phyloP scores from a whole-genome alignment of 176 grass and related monocot genomes.

The Dactylis glomerata region DNA sequence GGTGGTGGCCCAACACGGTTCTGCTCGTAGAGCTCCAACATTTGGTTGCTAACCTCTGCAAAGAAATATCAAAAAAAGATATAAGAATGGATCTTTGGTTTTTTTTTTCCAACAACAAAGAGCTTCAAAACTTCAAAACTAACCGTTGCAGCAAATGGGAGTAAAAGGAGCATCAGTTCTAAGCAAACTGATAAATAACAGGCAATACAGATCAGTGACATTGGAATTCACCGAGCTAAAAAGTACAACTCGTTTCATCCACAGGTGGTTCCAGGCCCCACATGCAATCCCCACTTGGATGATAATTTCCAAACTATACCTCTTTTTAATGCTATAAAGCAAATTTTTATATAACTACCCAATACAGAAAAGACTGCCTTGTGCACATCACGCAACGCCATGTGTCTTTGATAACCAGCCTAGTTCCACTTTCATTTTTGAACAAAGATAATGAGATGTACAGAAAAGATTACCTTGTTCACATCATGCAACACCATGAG shows the following conservation, averaged over 20 bases:
- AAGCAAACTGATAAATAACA: background rate
- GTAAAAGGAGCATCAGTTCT: background rate
- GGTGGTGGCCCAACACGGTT: slow-evolving; percentile 45
- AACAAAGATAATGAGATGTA: background rate
- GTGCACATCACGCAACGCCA: background rate
- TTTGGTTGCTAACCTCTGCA: slow-evolving; percentile 88
- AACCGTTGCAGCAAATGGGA: slow-evolving; percentile 2
- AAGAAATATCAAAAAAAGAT: background rate
- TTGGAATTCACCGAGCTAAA: background rate
- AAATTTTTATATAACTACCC: background rate
- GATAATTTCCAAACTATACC: background rate
- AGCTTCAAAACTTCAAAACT: background rate
- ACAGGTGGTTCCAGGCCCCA: background rate
- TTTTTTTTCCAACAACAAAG: background rate
- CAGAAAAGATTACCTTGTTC: too few relatives aligned
- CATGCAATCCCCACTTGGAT: background rate
- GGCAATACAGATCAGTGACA: background rate
- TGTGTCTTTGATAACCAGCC: background rate
- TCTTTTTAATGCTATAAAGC: background rate
- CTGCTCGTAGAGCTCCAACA: slow-evolving; percentile 82
- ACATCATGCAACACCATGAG: too few relatives aligned
- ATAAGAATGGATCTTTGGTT: background rate
- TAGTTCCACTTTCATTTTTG: slow-evolving; percentile 1
- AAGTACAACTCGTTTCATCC: background rate
- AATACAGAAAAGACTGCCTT: background rate